Evolutionary conservation across 2,329 filamentous ascomycete genomes (phyloP), one percentile per base, ranked within the genome.

Genomic region (Aureobasidium namibiae): DNA sequence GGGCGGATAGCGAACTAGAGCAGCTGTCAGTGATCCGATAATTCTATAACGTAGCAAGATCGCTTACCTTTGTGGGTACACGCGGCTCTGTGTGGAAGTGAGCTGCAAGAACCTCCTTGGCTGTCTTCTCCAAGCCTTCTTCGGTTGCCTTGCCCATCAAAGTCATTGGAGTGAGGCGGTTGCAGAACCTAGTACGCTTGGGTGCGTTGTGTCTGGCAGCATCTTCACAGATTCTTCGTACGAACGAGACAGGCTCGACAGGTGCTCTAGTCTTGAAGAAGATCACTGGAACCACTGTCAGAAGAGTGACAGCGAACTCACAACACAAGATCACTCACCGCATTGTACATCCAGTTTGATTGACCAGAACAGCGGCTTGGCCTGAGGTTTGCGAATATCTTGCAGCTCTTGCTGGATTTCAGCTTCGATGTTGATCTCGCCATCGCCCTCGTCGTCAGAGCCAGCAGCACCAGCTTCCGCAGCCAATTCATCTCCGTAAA

Each of bases 1-100:
- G 87, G 83, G 45, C 89, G 84, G 65, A 95, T 92, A n/a, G 89
- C 89, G 73, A 90, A 94, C 89, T 92, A 62, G 29, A 41, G 1
- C 10, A 24, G 18, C 14, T 16, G 13, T 52, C 21, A 52, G 33
- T 5, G 6, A 14, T 39, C n/a, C 14, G 13, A 18, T 16, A 26
- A 31, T 21, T 33, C 18, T 7, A 16, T 33, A 18, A 18, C 4
- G 18, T 49, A 23, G 18, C 16, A 6, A 14, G 4, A 34, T 11
- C 13, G 18, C 74, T 68, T 65, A 82, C 82, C 76, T 82, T 84
- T 63, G 78, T 80, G 16, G 75, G 72, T 50, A 69, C 69, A 16
- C 74, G 74, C 26, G 76, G 78, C 38, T 76, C 66, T 24, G 69
- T 76, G 63, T 84, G 80, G 65, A 94, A 92, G 67, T 84, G 80